Evolutionary conservation across 2,329 filamentous ascomycete species (phyloP).

Genomic region (Colletotrichum graminicola): DNA sequence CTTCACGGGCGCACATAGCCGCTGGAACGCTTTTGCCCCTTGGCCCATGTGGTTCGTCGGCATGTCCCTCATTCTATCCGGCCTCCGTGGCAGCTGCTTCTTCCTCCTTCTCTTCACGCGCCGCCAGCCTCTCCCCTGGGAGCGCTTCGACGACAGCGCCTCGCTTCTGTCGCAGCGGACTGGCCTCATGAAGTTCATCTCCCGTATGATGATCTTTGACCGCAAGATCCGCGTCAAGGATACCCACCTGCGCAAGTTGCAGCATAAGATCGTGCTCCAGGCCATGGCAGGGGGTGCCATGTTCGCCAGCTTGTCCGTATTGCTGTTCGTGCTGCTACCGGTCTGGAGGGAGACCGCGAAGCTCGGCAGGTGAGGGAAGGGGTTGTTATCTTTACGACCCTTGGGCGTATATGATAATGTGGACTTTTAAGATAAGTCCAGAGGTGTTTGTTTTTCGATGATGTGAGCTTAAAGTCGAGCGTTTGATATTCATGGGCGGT

Average conservation of each 20-base stretch:
- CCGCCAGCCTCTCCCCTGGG: constrained; percentile 61
- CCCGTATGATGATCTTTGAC: constrained; percentile 61
- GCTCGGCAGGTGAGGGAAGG: neutral
- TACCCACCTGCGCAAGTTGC: constrained; percentile 55
- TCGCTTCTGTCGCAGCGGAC: constrained; percentile 45
- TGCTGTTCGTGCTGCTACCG: constrained; percentile 59
- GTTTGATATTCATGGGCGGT: constrained; percentile 4
- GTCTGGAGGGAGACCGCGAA: constrained; percentile 54
- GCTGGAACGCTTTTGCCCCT: constrained; percentile 56
- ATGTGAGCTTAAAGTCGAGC: neutral
- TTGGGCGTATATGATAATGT: neutral
- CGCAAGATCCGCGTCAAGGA: constrained; percentile 61
- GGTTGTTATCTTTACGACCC: too few species aligned
- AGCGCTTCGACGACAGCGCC: constrained; percentile 57
- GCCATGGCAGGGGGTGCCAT: constrained; percentile 54
- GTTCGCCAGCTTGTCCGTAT: constrained; percentile 52
- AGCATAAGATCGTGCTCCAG: constrained; percentile 59
- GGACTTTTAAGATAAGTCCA: neutral
- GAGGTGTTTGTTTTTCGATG: neutral
- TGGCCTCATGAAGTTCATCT: constrained; percentile 49
- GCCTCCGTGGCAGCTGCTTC: constrained; percentile 61
- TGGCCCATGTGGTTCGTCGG: constrained; percentile 62
- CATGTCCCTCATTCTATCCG: constrained; percentile 57
- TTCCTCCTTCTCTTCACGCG: constrained; percentile 61
- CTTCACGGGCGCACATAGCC: constrained; percentile 53